phyloP scores from a whole-genome alignment of 257 asterid species.

The Leonotis leonurus region DNA sequence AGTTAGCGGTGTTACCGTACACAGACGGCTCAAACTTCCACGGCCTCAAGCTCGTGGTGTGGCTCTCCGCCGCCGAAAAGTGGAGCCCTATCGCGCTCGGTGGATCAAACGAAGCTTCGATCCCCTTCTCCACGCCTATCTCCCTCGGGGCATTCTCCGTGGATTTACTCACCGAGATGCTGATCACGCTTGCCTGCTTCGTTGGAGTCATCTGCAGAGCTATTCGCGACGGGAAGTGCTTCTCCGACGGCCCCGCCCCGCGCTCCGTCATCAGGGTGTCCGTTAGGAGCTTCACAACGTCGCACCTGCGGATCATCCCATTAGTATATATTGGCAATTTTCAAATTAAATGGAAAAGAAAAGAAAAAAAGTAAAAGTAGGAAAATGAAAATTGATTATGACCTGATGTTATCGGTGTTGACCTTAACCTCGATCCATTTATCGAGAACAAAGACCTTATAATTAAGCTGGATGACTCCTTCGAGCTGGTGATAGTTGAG shows the following conservation, averaged over 20 bases:
- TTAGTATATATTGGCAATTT: not conserved
- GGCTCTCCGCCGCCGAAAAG: slow-evolving; percentile 52
- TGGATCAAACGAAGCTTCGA: slow-evolving; percentile 65
- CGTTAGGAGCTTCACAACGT: slow-evolving; percentile 48
- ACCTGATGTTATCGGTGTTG: slow-evolving; percentile 76
- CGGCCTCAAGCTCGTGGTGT: slow-evolving; percentile 52
- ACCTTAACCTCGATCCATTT: slow-evolving; percentile 66
- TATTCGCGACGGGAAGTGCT: slow-evolving; percentile 72
- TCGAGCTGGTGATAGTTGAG: slow-evolving; percentile 73
- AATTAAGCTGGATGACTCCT: slow-evolving; percentile 73
- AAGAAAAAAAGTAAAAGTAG: too few relatives aligned
- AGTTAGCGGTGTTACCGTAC: slow-evolving; percentile 39
- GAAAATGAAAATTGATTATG: not conserved
- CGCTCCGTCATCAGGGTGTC: slow-evolving; percentile 48
- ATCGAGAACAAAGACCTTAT: slow-evolving; percentile 37
- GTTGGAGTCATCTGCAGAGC: slow-evolving; percentile 60
- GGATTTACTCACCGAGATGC: slow-evolving; percentile 68
- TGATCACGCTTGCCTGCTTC: slow-evolving; percentile 44
- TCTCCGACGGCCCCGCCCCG: slow-evolving; percentile 35
- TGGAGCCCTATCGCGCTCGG: slow-evolving; percentile 51
- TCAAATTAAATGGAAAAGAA: too few relatives aligned
- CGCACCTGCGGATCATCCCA: slow-evolving; percentile 48
- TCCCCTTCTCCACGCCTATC: slow-evolving; percentile 47
- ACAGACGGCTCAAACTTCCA: slow-evolving; percentile 92
- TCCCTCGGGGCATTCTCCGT: slow-evolving; percentile 55